phyloP scores from a whole-genome alignment of 805 yeast genomes.

The Cyberlindnera mississippiensis region DNA sequence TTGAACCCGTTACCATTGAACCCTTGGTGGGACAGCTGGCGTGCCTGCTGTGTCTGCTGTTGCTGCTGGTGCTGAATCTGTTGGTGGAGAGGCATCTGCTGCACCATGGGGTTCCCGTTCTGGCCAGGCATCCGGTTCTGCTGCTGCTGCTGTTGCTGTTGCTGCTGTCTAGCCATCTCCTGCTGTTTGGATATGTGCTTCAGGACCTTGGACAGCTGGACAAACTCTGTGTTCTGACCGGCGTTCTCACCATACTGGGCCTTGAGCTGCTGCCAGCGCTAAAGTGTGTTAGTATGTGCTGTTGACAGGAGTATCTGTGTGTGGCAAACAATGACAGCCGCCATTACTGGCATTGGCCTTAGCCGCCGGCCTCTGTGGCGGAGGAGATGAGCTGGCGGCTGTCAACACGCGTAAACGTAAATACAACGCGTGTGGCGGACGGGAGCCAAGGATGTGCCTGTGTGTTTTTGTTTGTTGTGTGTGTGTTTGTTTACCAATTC shows the following conservation, averaged over 20 bases:
- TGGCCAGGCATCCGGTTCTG: slow-evolving; percentile 19
- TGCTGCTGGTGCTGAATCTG: slow-evolving; percentile 10
- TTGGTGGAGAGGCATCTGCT: slow-evolving; percentile 5
- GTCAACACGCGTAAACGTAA: not conserved
- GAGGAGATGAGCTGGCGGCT: no score
- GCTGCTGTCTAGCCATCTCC: slow-evolving; percentile 31
- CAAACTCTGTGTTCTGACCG: slow-evolving; percentile 52
- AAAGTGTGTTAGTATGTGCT: slow-evolving; percentile 7
- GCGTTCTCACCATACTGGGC: slow-evolving; percentile 54
- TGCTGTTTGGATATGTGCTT: slow-evolving; percentile 39
- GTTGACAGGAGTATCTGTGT: not conserved
- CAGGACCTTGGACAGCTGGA: slow-evolving; percentile 49
- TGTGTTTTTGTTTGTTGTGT: no score
- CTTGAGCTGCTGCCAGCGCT: slow-evolving; percentile 57
- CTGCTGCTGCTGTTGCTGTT: slow-evolving; percentile 25
- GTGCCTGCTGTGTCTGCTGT: slow-evolving; percentile 16
- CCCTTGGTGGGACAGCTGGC: slow-evolving; percentile 4
- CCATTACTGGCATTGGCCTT: no score
- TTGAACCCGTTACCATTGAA: slow-evolving; percentile 17
- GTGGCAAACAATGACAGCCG: not conserved
- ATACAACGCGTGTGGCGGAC: no score
- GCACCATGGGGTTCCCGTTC: slow-evolving; percentile 18
- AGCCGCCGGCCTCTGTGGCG: no score
- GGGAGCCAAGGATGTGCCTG: not conserved
- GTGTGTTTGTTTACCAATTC: not conserved